These are phyloP conservation scores for Ogataea paradorogensis DNA, from an alignment of 805 yeast genomes.

Conservation along the genomic window DNA sequence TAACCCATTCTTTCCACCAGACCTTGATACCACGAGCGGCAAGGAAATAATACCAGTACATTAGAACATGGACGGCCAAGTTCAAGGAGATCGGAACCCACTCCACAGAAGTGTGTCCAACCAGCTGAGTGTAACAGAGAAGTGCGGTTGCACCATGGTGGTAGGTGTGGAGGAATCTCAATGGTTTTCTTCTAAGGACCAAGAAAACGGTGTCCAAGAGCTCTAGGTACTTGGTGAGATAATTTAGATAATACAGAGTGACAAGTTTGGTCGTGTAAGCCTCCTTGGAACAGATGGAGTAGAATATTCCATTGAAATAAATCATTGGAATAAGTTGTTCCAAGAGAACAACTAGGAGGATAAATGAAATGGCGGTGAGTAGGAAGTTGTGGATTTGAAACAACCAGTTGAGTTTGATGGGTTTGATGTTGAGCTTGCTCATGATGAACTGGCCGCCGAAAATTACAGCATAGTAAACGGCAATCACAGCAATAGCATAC, in stretches of 20 bases:
- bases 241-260: slow-evolving; percentile 84
- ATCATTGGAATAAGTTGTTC: slow-evolving; percentile 88
- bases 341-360: slow-evolving; percentile 62
- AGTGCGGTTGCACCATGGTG: slow-evolving; percentile 98
- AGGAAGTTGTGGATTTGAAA: slow-evolving; percentile 85
- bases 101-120: slow-evolving; percentile 85
- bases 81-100: slow-evolving; percentile 94
- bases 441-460: slow-evolving; percentile 80
- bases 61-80: slow-evolving; percentile 88
- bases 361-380: slow-evolving; percentile 66
- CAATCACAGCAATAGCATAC: slow-evolving; percentile 51
- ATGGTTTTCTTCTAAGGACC: slow-evolving; percentile 86
- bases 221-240: slow-evolving; percentile 85
- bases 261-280: slow-evolving; percentile 86
- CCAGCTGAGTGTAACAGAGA: slow-evolving; percentile 87
- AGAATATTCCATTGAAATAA: slow-evolving; percentile 70
- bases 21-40: slow-evolving; percentile 91
- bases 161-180: slow-evolving; percentile 90
- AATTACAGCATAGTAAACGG: slow-evolving; percentile 71
- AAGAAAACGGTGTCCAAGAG: slow-evolving; percentile 88
- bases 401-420: slow-evolving; percentile 68
- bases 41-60: slow-evolving; percentile 97
- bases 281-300: slow-evolving; percentile 71
- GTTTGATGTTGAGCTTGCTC: slow-evolving; percentile 48
- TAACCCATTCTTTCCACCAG: slow-evolving; percentile 99